These are phyloP conservation scores for Saturnispora zaruensis DNA, from an alignment of 805 yeast genomes.

Conservation along the genomic window DNA sequence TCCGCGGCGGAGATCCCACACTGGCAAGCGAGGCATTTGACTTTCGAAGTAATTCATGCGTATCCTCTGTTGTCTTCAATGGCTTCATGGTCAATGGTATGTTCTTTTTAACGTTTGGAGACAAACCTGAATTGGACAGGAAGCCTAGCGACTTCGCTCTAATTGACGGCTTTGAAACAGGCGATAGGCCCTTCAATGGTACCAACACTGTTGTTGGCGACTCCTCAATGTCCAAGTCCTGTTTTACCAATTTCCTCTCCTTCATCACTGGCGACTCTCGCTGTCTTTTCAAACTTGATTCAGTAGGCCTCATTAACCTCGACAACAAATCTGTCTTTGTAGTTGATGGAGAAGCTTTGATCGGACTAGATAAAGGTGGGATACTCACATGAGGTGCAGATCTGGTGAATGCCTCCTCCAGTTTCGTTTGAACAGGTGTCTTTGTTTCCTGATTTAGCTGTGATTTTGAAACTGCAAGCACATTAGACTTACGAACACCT, in stretches of 20 bases:
- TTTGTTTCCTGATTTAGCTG: neutral
- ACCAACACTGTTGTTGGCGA: constrained; percentile 3
- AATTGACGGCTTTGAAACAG: neutral
- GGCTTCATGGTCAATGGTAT: constrained; percentile 24
- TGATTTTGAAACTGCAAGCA: neutral
- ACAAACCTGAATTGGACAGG: neutral
- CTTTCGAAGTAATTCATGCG: constrained; percentile 3
- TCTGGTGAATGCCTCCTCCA: neutral
- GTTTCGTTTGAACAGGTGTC: neutral
- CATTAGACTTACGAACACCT: neutral
- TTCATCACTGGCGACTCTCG: constrained; percentile 2
- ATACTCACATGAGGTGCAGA: neutral
- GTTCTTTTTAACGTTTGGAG: constrained; percentile 6
- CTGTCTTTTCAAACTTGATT: constrained; percentile 17
- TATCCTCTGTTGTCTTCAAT: constrained; percentile 14
- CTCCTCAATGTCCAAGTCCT: neutral
- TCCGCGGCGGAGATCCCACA: constrained; percentile 1
- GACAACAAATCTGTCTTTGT: constrained; percentile 13
- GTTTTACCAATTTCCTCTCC: neutral
- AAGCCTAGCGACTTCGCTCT: neutral
- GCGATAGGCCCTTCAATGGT: constrained; percentile 1
- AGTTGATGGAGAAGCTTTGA: constrained; percentile 6
- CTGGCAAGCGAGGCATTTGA: neutral
- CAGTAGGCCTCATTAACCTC: constrained; percentile 23
- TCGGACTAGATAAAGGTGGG: constrained; percentile 4